Percentiles rank a stretch among this genome's conserved stretches.
phyloP scores from a whole-genome alignment of 352 stramenopile species.

The Globisporangium recalcitrans region DNA sequence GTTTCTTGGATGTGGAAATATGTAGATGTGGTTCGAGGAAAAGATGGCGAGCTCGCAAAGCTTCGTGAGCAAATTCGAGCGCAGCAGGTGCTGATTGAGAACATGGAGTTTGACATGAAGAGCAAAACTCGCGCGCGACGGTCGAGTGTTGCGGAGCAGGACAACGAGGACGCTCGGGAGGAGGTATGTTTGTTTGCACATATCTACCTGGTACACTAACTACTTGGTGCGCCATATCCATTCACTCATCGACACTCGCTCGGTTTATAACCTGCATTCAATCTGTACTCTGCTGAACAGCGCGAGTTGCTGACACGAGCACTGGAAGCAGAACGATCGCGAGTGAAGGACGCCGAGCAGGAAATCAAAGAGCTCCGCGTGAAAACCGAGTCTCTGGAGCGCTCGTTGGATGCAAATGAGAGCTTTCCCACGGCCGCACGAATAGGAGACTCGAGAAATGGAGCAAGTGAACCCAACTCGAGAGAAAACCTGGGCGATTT shows the following conservation, averaged over 20 bases:
- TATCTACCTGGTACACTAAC: too few species aligned
- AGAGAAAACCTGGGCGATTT: background rate
- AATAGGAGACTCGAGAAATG: background rate
- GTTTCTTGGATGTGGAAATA: background rate
- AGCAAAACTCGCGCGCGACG: background rate
- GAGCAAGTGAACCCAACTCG: background rate
- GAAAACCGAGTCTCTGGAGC: conserved; percentile 9
- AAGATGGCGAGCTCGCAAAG: conserved; percentile 37
- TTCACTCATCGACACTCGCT: background rate
- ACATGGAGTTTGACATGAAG: conserved; percentile 43
- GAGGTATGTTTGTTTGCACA: conserved; percentile 37
- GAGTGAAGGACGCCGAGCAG: conserved; percentile 9
- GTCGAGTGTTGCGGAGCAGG: conserved; percentile 3
- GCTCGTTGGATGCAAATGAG: background rate
- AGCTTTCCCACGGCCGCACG: background rate
- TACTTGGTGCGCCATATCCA: too few species aligned
- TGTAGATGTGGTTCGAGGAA: conserved; percentile 33
- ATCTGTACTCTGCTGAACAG: background rate
- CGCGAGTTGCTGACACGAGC: conserved; percentile 19
- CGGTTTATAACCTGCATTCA: too few species aligned
- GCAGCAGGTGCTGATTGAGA: conserved; percentile 56
- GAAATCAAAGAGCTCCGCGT: conserved; percentile 11
- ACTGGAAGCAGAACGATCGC: conserved; percentile 13
- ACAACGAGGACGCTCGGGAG: conserved; percentile 23
- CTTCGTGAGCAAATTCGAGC: conserved; percentile 48